These are phyloP conservation scores for Scheffersomyces stipitis DNA, from an alignment of 805 yeast species.

Conservation along the genomic window DNA sequence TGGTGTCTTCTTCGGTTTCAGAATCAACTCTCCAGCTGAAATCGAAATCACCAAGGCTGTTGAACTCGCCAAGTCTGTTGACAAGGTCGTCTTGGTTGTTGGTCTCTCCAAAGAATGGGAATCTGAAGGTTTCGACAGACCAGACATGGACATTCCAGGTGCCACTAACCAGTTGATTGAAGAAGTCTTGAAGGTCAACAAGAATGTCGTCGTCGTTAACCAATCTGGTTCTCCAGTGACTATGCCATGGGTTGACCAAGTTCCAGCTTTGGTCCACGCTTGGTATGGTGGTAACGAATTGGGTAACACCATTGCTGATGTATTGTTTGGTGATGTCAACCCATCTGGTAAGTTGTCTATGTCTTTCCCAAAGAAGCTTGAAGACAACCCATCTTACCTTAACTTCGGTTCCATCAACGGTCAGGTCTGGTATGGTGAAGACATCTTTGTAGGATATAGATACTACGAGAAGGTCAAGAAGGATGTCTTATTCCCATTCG, in stretches of 20 bases:
- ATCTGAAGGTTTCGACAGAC: constrained; percentile 59
- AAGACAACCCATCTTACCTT: constrained; percentile 58
- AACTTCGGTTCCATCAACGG: constrained; percentile 54
- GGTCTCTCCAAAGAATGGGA: constrained; percentile 61
- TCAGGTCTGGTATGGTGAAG: constrained; percentile 61
- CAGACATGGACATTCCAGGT: constrained; percentile 51
- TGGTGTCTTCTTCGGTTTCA: constrained; percentile 26
- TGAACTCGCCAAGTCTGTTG: constrained; percentile 48
- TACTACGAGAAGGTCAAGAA: constrained; percentile 53
- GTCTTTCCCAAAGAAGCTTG: constrained; percentile 50
- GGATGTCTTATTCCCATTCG: constrained; percentile 58
- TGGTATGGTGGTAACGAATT: constrained; percentile 60
- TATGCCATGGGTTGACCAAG: constrained; percentile 50
- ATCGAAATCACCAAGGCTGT: constrained; percentile 39
- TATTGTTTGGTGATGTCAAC: constrained; percentile 56
- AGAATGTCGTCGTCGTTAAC: constrained; percentile 52
- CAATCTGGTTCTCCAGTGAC: constrained; percentile 65
- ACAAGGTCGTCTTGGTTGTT: constrained; percentile 51
- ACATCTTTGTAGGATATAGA: constrained; percentile 62
- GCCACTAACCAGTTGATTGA: constrained; percentile 44
- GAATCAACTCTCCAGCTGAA: constrained; percentile 16
- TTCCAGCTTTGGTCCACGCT: constrained; percentile 48
- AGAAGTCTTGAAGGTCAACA: constrained; percentile 46
- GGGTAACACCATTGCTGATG: constrained; percentile 62
- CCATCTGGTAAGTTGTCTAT: constrained; percentile 61